These are phyloP conservation scores for Diplodia scrobiculata DNA, from an alignment of 2,329 filamentous ascomycete species.

Conservation along the genomic window DNA sequence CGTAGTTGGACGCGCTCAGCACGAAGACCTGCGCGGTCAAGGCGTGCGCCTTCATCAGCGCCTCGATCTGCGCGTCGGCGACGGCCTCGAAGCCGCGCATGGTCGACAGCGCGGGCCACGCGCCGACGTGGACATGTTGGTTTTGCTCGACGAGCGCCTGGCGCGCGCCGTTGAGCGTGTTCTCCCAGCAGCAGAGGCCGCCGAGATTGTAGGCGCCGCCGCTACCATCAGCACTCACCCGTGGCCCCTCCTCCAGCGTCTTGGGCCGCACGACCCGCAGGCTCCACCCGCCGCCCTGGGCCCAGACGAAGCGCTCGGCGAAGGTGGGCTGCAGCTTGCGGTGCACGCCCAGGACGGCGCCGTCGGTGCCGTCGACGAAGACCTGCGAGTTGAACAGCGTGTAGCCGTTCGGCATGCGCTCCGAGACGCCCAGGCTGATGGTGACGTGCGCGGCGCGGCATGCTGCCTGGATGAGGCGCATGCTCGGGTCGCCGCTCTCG, in stretches of 20 bases:
- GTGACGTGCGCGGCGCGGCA: slow-evolving; percentile 40
- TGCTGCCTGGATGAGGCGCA: slow-evolving; percentile 39
- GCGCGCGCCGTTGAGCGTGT: slow-evolving; percentile 46
- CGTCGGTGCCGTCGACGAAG: slow-evolving; percentile 39
- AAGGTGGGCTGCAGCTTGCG: slow-evolving; percentile 46
- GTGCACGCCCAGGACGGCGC: slow-evolving; percentile 43
- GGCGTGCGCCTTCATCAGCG: slow-evolving; percentile 52
- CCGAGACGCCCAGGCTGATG: slow-evolving; percentile 42
- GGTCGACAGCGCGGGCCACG: slow-evolving; percentile 45
- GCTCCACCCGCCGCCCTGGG: slow-evolving; percentile 41
- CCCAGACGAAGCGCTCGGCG: slow-evolving; percentile 43
- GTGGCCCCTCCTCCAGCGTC: neutral
- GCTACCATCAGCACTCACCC: neutral
- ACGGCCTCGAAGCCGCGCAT: slow-evolving; percentile 47
- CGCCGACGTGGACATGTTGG: slow-evolving; percentile 44
- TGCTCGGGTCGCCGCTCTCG: slow-evolving; percentile 34
- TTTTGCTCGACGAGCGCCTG: slow-evolving; percentile 42
- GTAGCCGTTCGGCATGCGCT: slow-evolving; percentile 41
- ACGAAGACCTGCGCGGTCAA: slow-evolving; percentile 52
- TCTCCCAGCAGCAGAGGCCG: slow-evolving; percentile 45
- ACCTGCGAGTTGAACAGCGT: slow-evolving; percentile 45
- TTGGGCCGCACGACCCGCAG: slow-evolving; percentile 35
- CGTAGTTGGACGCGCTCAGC: slow-evolving; percentile 48
- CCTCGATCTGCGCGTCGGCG: slow-evolving; percentile 52
- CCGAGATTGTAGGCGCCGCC: slow-evolving; percentile 40